Evolutionary conservation across 495 filamentous ascomycete genomes (phyloP).

Genomic region (Daldinia concentrica): DNA sequence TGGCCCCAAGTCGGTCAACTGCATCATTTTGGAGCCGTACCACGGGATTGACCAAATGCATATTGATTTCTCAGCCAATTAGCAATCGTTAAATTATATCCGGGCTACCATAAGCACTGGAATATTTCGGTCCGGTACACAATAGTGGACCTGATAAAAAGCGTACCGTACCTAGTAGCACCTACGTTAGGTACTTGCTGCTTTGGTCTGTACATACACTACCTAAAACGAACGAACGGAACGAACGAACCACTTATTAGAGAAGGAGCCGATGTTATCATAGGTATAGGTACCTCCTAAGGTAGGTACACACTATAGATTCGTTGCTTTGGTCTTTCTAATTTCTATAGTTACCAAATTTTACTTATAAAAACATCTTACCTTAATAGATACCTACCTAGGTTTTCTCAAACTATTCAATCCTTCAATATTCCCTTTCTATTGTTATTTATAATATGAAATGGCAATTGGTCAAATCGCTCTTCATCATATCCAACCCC

Average conservation of each 20-base stretch:
- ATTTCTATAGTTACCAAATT: not conserved
- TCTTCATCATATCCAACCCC: slow-evolving; percentile 9
- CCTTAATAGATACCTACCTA: no score
- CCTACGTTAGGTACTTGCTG: not conserved
- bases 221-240: no score
- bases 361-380: not conserved
- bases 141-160: not conserved
- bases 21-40: slow-evolving; percentile 30
- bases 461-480: not conserved
- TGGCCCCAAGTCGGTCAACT: slow-evolving; percentile 38
- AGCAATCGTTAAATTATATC: slow-evolving; percentile 23
- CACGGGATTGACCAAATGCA: slow-evolving; percentile 26
- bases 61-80: slow-evolving; percentile 29
- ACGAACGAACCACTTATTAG: not conserved
- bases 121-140: slow-evolving; percentile 1
- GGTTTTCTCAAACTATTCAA: not conserved
- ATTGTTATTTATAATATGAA: not conserved
- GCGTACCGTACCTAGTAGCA: not conserved
- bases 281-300: no score
- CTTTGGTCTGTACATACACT: no score
- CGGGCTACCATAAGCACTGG: not conserved
- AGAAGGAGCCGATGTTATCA: not conserved
- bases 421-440: not conserved
- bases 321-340: no score
- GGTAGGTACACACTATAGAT: no score